Evolutionary conservation across 306 rosid species (phyloP).

Genomic region (Ormosia semicastrata): DNA sequence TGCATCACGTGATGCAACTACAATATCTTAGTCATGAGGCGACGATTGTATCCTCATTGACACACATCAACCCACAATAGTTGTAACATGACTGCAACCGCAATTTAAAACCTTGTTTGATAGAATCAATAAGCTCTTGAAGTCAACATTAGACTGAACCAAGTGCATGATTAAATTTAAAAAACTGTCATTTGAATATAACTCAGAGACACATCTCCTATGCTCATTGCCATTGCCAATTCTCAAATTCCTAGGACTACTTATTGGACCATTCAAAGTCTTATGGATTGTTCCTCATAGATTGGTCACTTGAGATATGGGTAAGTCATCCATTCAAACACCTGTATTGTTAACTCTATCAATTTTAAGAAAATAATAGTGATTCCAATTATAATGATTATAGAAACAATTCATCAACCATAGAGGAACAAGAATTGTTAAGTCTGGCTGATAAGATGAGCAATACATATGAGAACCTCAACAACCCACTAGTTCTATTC

Average conservation of each 20-base stretch:
- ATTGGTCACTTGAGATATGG: slow-evolving; percentile 44
- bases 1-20: no score
- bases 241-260: slow-evolving; percentile 54
- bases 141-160: slow-evolving; percentile 35
- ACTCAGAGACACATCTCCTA: slow-evolving; percentile 48
- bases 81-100: no score
- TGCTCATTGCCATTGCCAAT: slow-evolving; percentile 35
- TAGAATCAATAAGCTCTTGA: slow-evolving; percentile 36
- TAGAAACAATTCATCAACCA: slow-evolving; percentile 38
- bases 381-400: neutral
- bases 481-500: slow-evolving; percentile 37
- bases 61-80: no score
- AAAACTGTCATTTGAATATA: slow-evolving; percentile 42
- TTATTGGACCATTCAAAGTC: slow-evolving; percentile 55
- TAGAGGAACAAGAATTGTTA: slow-evolving; percentile 57
- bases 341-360: neutral
- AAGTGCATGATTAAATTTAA: slow-evolving; percentile 37
- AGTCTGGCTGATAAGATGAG: slow-evolving; percentile 52
- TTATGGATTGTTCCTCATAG: slow-evolving; percentile 46
- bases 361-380: neutral
- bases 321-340: slow-evolving; percentile 27
- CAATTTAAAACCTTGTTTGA: neutral
- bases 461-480: slow-evolving; percentile 44
- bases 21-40: no score
- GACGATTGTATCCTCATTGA: no score